Evolutionary conservation across 2,329 filamentous ascomycete species (phyloP), one percentile per base, ranked within the genome.

Genomic region (Pyrenophora seminiperda): DNA sequence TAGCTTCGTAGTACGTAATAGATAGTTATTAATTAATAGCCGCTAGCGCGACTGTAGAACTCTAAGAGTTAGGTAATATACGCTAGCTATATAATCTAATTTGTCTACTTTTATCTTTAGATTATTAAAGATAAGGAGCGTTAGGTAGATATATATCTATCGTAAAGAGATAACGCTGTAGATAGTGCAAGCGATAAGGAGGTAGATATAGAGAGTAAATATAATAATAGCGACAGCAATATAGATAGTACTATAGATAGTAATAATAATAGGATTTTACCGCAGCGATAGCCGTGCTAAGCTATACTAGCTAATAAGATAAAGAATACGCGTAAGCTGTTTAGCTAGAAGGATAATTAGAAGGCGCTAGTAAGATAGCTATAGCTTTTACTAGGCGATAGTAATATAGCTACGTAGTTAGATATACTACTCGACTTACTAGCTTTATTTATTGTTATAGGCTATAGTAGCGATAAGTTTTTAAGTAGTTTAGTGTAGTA

Each of bases 291-390:
- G 22, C 41, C 24, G 17, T 30, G 32, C 19, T 37, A 38, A 18
- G 36, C 29, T 27, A 10, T 31, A 30, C 34, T 41, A 31, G 36
- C 38, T 39, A 17, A 50, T 17, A 30, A 22, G 24, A 50, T 54
- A 27, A 51, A 56, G 24, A 39, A 56, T 22, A 19, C 48, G 33
- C 41, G 47, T 33, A 17, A 59, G 46, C 50, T 57, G 7, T 58
- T 58, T 27, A 41, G 2, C 3, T 53, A 29, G 47, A 42, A 48
- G 33, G 47, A 41, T 32, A 22, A 49, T 17, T 27, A 58, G 47
- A 54, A 53, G 44, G 29, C 29, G 51, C 46, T 59, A 29, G 56
- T 17, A 24, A 43, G 30, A 33, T 0, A 42, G 47, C 47, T 54
- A 20, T 56, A 9, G 37, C 19, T 53, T 24, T 41, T 18, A 17